Conservation (phyloP, 352 stramenopile species). For the Pythium phragmitis region DNA sequence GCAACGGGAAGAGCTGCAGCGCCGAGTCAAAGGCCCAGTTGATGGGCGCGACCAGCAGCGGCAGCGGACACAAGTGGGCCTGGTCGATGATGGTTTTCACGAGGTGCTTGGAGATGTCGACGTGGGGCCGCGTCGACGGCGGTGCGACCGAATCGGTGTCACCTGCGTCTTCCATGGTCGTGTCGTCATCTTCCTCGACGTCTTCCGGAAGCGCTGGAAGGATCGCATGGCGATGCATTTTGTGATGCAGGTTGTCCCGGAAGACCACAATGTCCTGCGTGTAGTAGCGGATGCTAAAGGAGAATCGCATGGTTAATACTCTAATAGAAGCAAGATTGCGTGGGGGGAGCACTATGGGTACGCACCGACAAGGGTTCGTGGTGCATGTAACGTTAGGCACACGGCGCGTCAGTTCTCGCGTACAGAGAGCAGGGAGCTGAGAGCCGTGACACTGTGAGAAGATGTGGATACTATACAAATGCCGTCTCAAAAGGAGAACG, state of each 20-base stretch:
- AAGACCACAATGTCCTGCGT: slow-evolving; percentile 94
- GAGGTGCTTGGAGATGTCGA: slow-evolving; percentile 85
- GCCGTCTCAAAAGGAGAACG: background rate
- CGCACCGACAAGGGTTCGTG: slow-evolving; percentile 89
- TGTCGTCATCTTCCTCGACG: slow-evolving; percentile 33
- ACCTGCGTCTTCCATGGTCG: slow-evolving; percentile 29
- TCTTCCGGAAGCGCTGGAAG: slow-evolving; percentile 46
- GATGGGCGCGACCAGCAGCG: slow-evolving; percentile 87
- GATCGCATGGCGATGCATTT: slow-evolving; percentile 88
- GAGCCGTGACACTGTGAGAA: background rate
- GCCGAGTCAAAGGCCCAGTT: slow-evolving; percentile 94
- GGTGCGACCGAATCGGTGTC: slow-evolving; percentile 10
- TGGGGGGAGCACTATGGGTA: background rate
- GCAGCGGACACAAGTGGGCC: slow-evolving; percentile 91
- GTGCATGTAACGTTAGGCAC: slow-evolving; percentile 80
- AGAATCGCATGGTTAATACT: too few species aligned
- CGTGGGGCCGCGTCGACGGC: slow-evolving; percentile 31
- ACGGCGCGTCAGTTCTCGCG: slow-evolving; percentile 58
- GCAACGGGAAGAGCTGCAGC: slow-evolving; percentile 91
- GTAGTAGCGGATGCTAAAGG: slow-evolving; percentile 84
- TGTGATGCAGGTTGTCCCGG: slow-evolving; percentile 89
- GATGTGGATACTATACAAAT: background rate
- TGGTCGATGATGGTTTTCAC: slow-evolving; percentile 91
- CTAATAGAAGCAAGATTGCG: too few species aligned
- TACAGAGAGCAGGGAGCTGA: slow-evolving; percentile 70